Conservation (phyloP, 2,329 filamentous ascomycete genomes). For the Fusarium oligoseptatum region DNA sequence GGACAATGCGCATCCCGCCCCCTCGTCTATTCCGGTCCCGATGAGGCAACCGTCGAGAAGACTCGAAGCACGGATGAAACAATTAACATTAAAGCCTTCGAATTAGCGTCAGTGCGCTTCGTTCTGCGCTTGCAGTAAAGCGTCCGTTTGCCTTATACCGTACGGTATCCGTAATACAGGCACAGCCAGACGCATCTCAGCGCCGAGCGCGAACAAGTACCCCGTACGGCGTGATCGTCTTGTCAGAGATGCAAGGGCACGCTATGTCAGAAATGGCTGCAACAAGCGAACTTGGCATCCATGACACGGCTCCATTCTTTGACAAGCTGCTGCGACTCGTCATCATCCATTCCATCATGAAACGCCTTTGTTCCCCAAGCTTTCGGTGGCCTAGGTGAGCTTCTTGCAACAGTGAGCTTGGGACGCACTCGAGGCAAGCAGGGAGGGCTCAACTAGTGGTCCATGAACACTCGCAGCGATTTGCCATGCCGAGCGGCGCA, state of each 20-base stretch:
- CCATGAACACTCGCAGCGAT: constrained; percentile 16
- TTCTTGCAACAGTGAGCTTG: background rate
- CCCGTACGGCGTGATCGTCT: constrained; percentile 17
- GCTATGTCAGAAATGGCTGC: constrained; percentile 33
- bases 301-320: background rate
- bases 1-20: constrained; percentile 30
- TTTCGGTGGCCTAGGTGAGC: background rate
- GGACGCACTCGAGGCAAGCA: background rate
- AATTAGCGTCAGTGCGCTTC: constrained; percentile 25
- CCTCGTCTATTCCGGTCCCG: constrained; percentile 35
- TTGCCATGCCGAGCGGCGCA: constrained; percentile 20
- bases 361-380: constrained; percentile 13
- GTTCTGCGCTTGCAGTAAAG: constrained; percentile 7
- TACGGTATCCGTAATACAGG: background rate
- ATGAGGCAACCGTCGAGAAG: constrained; percentile 30
- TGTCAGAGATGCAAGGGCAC: constrained; percentile 6
- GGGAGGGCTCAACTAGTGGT: constrained; percentile 15
- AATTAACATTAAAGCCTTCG: constrained; percentile 37
- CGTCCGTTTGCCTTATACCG: constrained; percentile 7
- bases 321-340: background rate
- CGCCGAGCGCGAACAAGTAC: constrained; percentile 13
- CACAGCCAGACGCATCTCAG: constrained; percentile 27
- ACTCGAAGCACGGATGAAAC: constrained; percentile 44
- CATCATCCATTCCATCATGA: background rate
- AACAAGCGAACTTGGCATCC: constrained; percentile 21